Percentiles rank a stretch among this genome's conserved stretches.
phyloP scores from a whole-genome alignment of 139 green algal species.

The Mychonastes homosphaera region DNA sequence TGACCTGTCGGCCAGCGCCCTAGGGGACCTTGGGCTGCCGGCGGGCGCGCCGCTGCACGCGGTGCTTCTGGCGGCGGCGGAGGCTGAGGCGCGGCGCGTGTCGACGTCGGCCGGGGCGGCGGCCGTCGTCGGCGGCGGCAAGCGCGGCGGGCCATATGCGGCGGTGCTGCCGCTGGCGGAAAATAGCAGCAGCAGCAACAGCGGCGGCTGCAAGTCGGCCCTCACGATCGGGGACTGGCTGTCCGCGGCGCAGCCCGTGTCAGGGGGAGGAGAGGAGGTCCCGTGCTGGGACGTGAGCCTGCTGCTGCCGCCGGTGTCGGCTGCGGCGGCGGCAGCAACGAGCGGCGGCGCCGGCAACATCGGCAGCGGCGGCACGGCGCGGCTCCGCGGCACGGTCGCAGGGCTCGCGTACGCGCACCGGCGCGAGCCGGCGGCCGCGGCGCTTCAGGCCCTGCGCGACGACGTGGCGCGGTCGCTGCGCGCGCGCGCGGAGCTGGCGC shows the following conservation, averaged over 20 bases:
- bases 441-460: slow-evolving; percentile 19
- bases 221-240: too few species aligned
- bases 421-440: slow-evolving; percentile 20
- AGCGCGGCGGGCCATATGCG: not conserved
- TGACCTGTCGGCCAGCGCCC: too few species aligned
- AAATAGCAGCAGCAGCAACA: slow-evolving; percentile 2
- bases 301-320: not conserved
- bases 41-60: too few species aligned
- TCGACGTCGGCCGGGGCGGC: not conserved
- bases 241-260: not conserved
- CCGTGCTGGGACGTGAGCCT: not conserved
- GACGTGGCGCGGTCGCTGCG: slow-evolving; percentile 23
- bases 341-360: not conserved
- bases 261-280: not conserved
- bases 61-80: slow-evolving; percentile 11
- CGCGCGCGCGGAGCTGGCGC: slow-evolving; percentile 22
- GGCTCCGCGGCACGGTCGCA: slow-evolving; percentile 20
- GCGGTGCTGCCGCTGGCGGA: slow-evolving; percentile 4
- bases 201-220: not conserved
- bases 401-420: slow-evolving; percentile 25
- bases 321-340: not conserved
- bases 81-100: not conserved
- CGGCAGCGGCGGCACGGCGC: not conserved
- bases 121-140: not conserved
- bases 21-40: too few species aligned